Conservation (phyloP, 768 basidiomycete species). For the Boletales sp. region DNA sequence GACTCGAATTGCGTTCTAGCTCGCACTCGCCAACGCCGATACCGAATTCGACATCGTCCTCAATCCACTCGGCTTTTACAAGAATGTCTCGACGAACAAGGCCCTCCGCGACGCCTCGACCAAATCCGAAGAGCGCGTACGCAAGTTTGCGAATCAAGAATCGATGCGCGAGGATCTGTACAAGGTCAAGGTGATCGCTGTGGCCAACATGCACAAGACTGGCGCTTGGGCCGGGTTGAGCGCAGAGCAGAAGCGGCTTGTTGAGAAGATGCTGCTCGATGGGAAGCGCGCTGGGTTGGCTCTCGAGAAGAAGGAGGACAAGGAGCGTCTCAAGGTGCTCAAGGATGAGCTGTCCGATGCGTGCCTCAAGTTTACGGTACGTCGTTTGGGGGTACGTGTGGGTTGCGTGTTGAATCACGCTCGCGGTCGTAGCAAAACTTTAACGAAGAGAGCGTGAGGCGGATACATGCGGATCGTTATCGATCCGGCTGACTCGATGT, state of each 20-base stretch:
- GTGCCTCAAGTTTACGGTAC: conserved; percentile 75
- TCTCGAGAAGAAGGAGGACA: conserved; percentile 56
- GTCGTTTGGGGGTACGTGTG: conserved; percentile 17
- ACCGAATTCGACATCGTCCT: conserved; percentile 44
- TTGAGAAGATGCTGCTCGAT: conserved; percentile 78
- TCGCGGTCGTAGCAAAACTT: conserved; percentile 65
- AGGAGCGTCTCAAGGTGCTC: conserved; percentile 51
- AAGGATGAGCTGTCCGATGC: conserved; percentile 77
- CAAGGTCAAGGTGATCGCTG: conserved; percentile 64
- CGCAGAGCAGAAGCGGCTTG: conserved; percentile 68
- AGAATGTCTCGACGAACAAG: conserved; percentile 73
- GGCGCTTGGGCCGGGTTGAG: conserved; percentile 60
- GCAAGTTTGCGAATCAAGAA: conserved; percentile 70
- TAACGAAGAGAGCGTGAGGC: conserved; percentile 77
- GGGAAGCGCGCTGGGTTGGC: conserved; percentile 78
- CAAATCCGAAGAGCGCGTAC: conserved; percentile 61
- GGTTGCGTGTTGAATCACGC: not conserved
- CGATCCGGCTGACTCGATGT: conserved; percentile 1
- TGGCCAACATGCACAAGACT: conserved; percentile 62
- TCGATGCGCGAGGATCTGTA: conserved; percentile 83
- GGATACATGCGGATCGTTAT: not conserved
- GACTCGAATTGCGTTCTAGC: conserved; percentile 33
- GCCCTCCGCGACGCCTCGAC: conserved; percentile 80
- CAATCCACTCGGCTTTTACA: conserved; percentile 73
- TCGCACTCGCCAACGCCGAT: conserved; percentile 55